phyloP scores from a whole-genome alignment of 179 eudicot genomes.

The Amaranthus tricolor region DNA sequence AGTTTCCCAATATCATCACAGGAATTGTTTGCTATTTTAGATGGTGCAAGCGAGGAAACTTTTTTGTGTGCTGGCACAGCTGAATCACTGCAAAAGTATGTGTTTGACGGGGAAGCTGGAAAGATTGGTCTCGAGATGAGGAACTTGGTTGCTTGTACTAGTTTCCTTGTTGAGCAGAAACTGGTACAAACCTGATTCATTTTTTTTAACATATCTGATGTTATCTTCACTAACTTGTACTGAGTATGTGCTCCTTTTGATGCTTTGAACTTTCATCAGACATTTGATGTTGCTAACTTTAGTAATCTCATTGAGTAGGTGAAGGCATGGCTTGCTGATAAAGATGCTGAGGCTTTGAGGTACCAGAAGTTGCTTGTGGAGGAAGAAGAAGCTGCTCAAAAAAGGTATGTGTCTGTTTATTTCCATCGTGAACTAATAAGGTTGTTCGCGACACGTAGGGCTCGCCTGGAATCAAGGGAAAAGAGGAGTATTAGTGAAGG shows the following conservation, averaged over 20 bases:
- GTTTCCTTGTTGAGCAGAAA: slow-evolving; percentile 89
- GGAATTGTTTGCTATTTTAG: slow-evolving; percentile 75
- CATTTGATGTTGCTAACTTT: neutral
- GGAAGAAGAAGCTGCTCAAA: slow-evolving; percentile 99
- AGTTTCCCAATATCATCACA: slow-evolving; percentile 62
- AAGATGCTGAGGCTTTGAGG: slow-evolving; percentile 93
- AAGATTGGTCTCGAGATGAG: slow-evolving; percentile 78
- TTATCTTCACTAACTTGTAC: neutral
- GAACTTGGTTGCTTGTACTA: slow-evolving; percentile 78
- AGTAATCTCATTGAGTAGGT: slow-evolving; percentile 41
- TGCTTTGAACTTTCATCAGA: neutral
- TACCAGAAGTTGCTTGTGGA: slow-evolving; percentile 93
- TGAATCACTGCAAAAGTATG: slow-evolving; percentile 71
- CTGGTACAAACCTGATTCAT: slow-evolving; percentile 48
- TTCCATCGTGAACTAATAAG: neutral
- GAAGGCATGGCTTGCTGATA: slow-evolving; percentile 89
- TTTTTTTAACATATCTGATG: neutral
- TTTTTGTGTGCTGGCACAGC: slow-evolving; percentile 90
- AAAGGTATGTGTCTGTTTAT: slow-evolving; percentile 45
- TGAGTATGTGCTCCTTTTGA: neutral
- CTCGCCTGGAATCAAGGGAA: too few relatives aligned
- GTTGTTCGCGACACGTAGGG: too few relatives aligned
- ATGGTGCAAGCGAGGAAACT: slow-evolving; percentile 95
- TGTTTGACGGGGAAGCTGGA: slow-evolving; percentile 82
- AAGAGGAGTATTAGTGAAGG: too few relatives aligned